phyloP scores from a whole-genome alignment of 2,329 filamentous ascomycete species.

The Nemania diffusa region DNA sequence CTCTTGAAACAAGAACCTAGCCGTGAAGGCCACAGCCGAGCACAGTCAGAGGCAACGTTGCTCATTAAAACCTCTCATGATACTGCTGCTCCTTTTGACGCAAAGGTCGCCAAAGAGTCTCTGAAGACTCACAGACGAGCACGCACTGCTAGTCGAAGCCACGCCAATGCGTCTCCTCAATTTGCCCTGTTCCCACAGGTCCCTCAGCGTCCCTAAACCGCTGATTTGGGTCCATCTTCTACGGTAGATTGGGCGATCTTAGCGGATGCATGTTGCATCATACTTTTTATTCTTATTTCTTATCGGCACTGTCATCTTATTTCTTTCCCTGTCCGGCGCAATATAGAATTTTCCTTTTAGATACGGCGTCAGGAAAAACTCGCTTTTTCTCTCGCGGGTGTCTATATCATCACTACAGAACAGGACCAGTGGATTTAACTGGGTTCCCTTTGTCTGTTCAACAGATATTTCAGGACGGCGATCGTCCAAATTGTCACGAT shows the following conservation, averaged over 20 bases:
- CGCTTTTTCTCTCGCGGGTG: background rate
- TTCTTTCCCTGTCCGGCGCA: background rate
- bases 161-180: conserved; percentile 44
- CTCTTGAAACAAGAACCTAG: conserved; percentile 30
- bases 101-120: conserved; percentile 35
- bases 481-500: conserved; percentile 9
- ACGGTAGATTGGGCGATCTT: background rate
- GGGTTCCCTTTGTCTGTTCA: conserved; percentile 14
- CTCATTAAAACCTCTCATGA: conserved; percentile 37
- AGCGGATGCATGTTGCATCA: background rate
- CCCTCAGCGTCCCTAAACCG: conserved; percentile 22
- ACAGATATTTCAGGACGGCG: background rate
- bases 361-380: background rate
- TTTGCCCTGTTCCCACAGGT: conserved; percentile 48
- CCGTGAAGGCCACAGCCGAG: conserved; percentile 45
- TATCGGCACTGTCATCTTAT: too few species aligned
- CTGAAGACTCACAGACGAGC: conserved; percentile 46
- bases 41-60: conserved; percentile 48
- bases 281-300: conserved; percentile 6
- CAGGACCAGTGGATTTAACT: background rate
- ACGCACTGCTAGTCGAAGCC: conserved; percentile 49
- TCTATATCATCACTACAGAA: conserved; percentile 9
- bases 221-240: background rate
- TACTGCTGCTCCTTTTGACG: conserved; percentile 27
- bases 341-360: background rate